Conservation (phyloP, 441 rosid species). For the Brassica hybrid region DNA sequence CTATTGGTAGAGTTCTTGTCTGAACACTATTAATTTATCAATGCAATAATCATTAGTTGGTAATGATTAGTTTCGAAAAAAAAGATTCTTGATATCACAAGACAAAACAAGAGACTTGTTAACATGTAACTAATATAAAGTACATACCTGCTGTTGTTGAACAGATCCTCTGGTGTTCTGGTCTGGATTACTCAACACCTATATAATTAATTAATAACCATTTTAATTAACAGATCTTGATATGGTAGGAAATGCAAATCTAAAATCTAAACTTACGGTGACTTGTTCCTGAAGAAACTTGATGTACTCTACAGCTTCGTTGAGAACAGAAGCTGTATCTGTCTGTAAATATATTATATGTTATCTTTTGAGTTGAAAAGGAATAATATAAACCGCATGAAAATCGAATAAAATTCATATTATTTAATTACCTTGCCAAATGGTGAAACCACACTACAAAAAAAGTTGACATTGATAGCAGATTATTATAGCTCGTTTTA, state of each 20-base stretch:
- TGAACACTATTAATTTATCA: slow-evolving; percentile 26
- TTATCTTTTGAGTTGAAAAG: not conserved
- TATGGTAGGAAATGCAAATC: not conserved
- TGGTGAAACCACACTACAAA: slow-evolving; percentile 88
- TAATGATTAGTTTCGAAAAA: slow-evolving; percentile 21
- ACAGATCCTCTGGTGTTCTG: slow-evolving; percentile 78
- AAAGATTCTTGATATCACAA: slow-evolving; percentile 37
- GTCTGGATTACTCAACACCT: slow-evolving; percentile 70
- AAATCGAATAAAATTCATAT: not conserved
- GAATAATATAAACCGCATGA: not conserved
- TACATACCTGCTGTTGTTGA: slow-evolving; percentile 77
- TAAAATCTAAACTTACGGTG: slow-evolving; percentile 56
- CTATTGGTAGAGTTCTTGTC: slow-evolving; percentile 15
- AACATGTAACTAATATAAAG: slow-evolving; percentile 33
- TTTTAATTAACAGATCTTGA: too few relatives aligned
- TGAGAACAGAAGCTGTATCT: slow-evolving; percentile 98
- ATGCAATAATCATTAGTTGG: slow-evolving; percentile 29
- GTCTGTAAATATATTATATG: slow-evolving; percentile 56
- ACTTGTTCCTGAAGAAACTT: slow-evolving; percentile 96
- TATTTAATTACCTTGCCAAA: slow-evolving; percentile 65
- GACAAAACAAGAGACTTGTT: slow-evolving; percentile 35
- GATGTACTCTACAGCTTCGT: slow-evolving; percentile 95
- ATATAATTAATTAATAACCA: too few relatives aligned
- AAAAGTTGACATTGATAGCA: too few relatives aligned
- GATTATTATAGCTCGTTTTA: too few relatives aligned